Evolutionary conservation across 345 rosid genomes (phyloP), one percentile per base, ranked within the genome.

Genomic region (Pugionium cornutum): DNA sequence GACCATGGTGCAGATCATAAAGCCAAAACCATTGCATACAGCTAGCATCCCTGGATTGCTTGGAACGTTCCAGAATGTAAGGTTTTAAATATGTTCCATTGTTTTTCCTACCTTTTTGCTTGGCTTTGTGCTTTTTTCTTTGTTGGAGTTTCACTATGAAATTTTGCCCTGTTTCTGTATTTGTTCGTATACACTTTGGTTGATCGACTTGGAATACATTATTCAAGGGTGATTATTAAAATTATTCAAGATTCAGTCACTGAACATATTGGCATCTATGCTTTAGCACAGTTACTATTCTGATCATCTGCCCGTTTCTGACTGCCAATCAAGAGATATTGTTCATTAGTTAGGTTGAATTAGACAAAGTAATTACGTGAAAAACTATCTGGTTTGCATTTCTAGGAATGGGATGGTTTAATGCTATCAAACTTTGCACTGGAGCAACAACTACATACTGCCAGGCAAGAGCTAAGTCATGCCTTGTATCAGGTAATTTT

Each of bases 331-430:
- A 18, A 36, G 43, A 45, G 5, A 50, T 10, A 4, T 9, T 51
- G 8, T 44, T 73, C 50, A 5, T 25, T 49, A 34, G 28, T 28
- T 49, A 4, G 31, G 26, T 49, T 71, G 42, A 37, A 31, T 29
- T 54, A 53, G 35, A 10, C 30, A 26, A 44, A 39, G 32, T 29
- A 29, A 36, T 62, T 67, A 57, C 68, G 32, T 49, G 45, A 59
- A 32, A 74, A 46, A 51, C 40, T 45, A 7, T 25, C 39, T 3
- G 55, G 61, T 76, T 53, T 39, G 26, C 37, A 28, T 52, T 73
- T 76, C 4, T 77, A 92, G 98, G 98, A 92, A 78, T 92, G 98
- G 98, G 98, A 92, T 71, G 85, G 90, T 64, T 79, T 92, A 72
- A 89, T 88, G 98, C 80, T 92, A 54, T 86, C 99, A 32, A 90